Evolutionary conservation across 1,284 basidiomycete species (phyloP).

Genomic region (Kalmanozyma brasiliensis): DNA sequence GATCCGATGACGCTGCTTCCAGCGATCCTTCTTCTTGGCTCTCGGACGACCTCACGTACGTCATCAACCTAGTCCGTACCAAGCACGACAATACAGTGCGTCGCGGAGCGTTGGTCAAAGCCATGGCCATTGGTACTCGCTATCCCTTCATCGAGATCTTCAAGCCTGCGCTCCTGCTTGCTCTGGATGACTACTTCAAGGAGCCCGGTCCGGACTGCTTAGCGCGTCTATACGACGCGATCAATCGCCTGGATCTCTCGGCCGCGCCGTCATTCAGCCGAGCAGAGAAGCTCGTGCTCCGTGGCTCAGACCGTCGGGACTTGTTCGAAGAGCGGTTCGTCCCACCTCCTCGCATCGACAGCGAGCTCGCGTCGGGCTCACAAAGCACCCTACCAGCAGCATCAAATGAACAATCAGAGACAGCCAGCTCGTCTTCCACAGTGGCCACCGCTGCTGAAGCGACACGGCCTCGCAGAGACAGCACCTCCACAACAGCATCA

Average conservation of each 20-base stretch:
- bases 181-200: conserved; percentile 92
- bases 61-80: conserved; percentile 92
- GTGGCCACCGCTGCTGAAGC: conserved; percentile 4
- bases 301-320: conserved; percentile 83
- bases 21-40: conserved; percentile 24
- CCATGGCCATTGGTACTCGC: conserved; percentile 92
- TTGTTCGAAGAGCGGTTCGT: conserved; percentile 80
- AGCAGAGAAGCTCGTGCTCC: conserved; percentile 86
- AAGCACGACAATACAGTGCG: conserved; percentile 89
- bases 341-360: conserved; percentile 14
- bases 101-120: conserved; percentile 92
- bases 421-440: conserved; percentile 13
- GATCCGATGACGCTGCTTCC: conserved; percentile 4
- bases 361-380: neutral
- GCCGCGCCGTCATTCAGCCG: conserved; percentile 80
- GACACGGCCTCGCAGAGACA: conserved; percentile 35
- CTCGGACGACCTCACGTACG: conserved; percentile 72
- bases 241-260: conserved; percentile 90
- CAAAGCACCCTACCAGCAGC: conserved; percentile 4
- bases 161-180: conserved; percentile 94
- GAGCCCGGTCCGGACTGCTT: conserved; percentile 88
- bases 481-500: conserved; percentile 37
- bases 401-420: conserved; percentile 22
- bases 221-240: conserved; percentile 86
- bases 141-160: conserved; percentile 98